Base-by-base conservation (phyloP, 1,139 yeast genomes). In the Lodderomyces metapsilosis region DNA sequence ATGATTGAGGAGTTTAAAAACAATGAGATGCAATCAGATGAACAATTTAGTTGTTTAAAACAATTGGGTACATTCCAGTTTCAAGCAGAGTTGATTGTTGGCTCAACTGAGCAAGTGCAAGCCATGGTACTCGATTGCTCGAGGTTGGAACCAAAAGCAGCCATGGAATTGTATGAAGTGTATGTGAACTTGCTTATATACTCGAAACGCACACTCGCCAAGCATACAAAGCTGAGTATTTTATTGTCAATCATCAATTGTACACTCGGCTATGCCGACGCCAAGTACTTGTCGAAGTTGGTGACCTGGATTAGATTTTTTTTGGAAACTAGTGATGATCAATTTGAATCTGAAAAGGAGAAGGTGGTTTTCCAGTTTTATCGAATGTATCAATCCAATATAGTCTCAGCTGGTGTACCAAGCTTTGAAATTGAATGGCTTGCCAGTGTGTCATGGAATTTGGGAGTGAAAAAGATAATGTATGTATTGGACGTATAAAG, bases 361-460 rank as follows among this genome's bases (percentile, higher is more conserved):
- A 17, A 13, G 22, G 18, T 39, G 12, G 25, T 39, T 17, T n/a
- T 34, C 15, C 38, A 41, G 18, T 32, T 45, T 12, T 43, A 45
- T 21, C 28, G 34, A 36, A 24, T 30, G 12, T 41, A 41, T 15
- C 41, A 37, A 32, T 30, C 34, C 22, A 42, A 34, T 37, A 15
- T 28, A 12, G 27, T 28, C 8, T 34, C 38, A 27, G 38, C 35
- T 20, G 38, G 31, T 2, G 36, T 45, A 12, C 52, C 47, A n/a
- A 38, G 45, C 6, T 48, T 44, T 38, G 61, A 54, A 37, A 38
- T 54, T 17, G 57, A 56, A 36, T 57, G 59, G 59, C 27, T 57
- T 10, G 46, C 56, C 1, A 48, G 55, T n/a, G 43, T 46, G 6
- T 42, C 48, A n/a, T 57, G 61, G 59, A 57, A 57, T 30, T 41